Evolutionary conservation across 495 filamentous ascomycete species (phyloP), one percentile per base, ranked within the genome.

Genomic region (Aspergillus bridgeri): DNA sequence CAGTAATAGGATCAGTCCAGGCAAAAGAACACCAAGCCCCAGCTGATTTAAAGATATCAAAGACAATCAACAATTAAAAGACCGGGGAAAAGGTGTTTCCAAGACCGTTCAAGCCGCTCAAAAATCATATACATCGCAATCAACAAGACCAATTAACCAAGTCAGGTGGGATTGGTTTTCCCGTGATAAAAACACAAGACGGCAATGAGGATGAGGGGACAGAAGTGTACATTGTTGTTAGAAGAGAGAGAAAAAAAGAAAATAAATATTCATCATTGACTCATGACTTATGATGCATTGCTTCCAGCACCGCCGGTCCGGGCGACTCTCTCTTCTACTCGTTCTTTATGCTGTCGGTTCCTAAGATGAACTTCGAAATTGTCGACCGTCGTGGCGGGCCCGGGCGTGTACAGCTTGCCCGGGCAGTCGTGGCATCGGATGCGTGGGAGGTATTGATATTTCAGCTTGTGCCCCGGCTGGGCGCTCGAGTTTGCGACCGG

Each of bases 351-450:
- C 20, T 80, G 70, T 42, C 84, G 74, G 71, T 95, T 94, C 63
- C 83, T 87, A n/a, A 96, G 75, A 73, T 96, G 92, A 6, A 93
- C 85, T 72, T 93, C 87, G 56, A 96, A 96, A 65, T 94, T 92
- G n/a, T 86, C 85, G 11, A 91, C 87, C 0, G 91, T 90, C 65
- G 80, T 86, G 21, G 84, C 90, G 0, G 93, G 92, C 0, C 89
- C 89, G 1, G 91, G 88, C 0, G 89, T 96, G 69, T 98, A 98
- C 27, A 96, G 74, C 69, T 96, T 97, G 33, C 91, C 90, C 2
- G 93, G 89, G 72, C 94, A 97, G 67, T 97, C 94, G 44, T 84
- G 82, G 65, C 94, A 98, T 33, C 87, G 81, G 54, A 97, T 96
- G 25, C 94, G 82, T 1, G 94, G 91, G 42, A 95, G 78, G 59